These are phyloP conservation scores for Hericium alpestre DNA, from an alignment of 768 basidiomycete species.

Conservation along the genomic window DNA sequence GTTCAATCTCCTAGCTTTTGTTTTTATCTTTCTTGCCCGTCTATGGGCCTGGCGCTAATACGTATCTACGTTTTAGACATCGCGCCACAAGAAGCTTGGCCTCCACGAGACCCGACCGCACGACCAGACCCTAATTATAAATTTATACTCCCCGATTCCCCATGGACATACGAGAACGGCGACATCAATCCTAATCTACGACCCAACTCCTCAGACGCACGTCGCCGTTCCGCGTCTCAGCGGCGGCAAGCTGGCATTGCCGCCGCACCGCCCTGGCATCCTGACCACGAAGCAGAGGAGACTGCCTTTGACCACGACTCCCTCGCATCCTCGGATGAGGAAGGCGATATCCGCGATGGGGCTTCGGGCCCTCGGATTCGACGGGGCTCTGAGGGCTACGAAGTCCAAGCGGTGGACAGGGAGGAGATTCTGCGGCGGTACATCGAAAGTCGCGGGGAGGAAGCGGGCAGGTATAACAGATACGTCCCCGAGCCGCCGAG, in stretches of 20 bases:
- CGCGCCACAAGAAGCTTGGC: conserved; percentile 37
- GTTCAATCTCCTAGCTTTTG: background rate
- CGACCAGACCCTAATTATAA: conserved; percentile 24
- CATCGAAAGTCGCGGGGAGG: conserved; percentile 40
- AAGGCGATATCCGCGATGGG: conserved; percentile 15
- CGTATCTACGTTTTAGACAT: background rate
- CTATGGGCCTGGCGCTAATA: background rate
- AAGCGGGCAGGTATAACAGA: conserved; percentile 51
- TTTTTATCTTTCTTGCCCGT: background rate
- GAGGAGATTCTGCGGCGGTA: conserved; percentile 56
- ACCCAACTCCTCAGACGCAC: conserved; percentile 39
- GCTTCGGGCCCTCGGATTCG: conserved; percentile 20
- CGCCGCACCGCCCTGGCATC: conserved; percentile 65
- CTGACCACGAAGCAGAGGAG: conserved; percentile 43
- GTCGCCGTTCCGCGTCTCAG: conserved; percentile 17
- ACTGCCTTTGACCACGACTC: conserved; percentile 17
- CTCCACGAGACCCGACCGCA: conserved; percentile 56
- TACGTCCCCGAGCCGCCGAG: conserved; percentile 53
- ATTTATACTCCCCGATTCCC: conserved; percentile 46
- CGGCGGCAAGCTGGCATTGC: conserved; percentile 28
- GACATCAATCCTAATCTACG: conserved; percentile 65
- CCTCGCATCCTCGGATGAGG: conserved; percentile 21
- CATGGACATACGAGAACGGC: conserved; percentile 82
- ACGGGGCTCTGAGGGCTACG: conserved; percentile 76
- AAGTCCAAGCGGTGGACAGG: conserved; percentile 50